Evolutionary conservation across 202 grass and related monocot genomes (phyloP), one percentile per base, ranked within the genome.

Genomic region (Brachypodium distachyon): DNA sequence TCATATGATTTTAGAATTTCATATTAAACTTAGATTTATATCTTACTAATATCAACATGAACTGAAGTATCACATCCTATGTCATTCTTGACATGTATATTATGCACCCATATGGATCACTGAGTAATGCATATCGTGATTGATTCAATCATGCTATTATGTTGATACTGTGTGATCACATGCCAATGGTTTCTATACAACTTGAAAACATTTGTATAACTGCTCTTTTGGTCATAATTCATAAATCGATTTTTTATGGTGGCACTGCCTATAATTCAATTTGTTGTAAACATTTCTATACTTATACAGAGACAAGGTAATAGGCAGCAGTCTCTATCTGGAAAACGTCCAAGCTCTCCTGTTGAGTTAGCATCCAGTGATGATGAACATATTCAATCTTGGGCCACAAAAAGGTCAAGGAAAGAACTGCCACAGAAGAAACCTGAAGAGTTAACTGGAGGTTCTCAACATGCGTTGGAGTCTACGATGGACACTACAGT

Each of bases 401-500:
- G 34, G 54, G 43, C 43, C 17, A 39, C 4, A 3, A 79, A 73
- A 82, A 81, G 67, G 78, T 72, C 67, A 72, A 58, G 61, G 61
- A 75, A 62, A 68, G 65, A 81, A 72, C 9, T 18, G 6, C 36
- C 36, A 16, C 75, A 12, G 9, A 69, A 32, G 48, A 69, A 60
- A 10, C 40, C 4, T 36, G 58, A 61, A 59, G 19, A 34, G 6
- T 51, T 59, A 81, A 2, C 71, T 64, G 32, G 58, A 64, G 31
- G 6, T 67, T 75, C 76, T 44, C 21, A 67, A 51, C 34, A 87
- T 87, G 27, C 13, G 46, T 49, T 56, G 21, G 38, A 46, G 13
- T 62, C 75, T 63, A 64, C 72, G 48, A 72, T 81, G 77, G 41
- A 56, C 76, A 76, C 48, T 58, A 77, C 70, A 54, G 74, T 84